Base-by-base conservation (phyloP, 2,329 filamentous ascomycete genomes). In the Pseudocercospora musae region DNA sequence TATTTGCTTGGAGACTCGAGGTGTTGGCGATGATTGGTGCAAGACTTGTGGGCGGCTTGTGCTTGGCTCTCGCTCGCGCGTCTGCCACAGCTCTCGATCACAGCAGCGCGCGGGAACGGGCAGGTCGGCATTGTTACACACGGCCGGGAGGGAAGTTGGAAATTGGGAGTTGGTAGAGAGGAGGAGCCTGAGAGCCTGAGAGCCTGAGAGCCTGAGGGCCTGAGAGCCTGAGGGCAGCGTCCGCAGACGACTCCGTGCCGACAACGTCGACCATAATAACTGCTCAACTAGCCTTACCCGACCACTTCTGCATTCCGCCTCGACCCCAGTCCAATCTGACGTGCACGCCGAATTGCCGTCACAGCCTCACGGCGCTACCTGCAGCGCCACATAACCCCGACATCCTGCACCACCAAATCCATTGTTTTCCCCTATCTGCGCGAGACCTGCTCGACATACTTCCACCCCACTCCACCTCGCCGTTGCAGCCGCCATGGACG, bases 401-500 rank as follows among this genome's bases (percentile, higher is more conserved):
- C 53, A 21, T 23, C 18, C 37, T 27, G 31, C 53, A 56, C 53
- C 31, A 27, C 53, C 31, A 54, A n/a, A n/a, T n/a, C n/a, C 10
- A 31, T 21, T 25, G 37, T 40, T 42, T n/a, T 37, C 50, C 50
- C 50, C 25, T 31, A 27, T 37, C 25, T 44, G 27, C 25, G 11
- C 11, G 52, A 8, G 40, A 33, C 23, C 48, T n/a, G 10, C 15
- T 27, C 48, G 48, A 25, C 15, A 50, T 50, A 50, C 46, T 21
- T 20, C 40, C 54, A 56, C 29, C 40, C 15, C 37, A 56, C 68
- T 63, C 65, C 60, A 68, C 64, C 62, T 58, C 59, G 58, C 58
- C 20, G 55, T 48, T 25, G 46, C 33, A 58, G 56, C 50, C 58
- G 40, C 44, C 59, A 69, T 66, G 66, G 64, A 69, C 63, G 60